Evolutionary conservation across 257 asterid species (phyloP), one percentile per base, ranked within the genome.

Genomic region (Orobanche coerulescens): DNA sequence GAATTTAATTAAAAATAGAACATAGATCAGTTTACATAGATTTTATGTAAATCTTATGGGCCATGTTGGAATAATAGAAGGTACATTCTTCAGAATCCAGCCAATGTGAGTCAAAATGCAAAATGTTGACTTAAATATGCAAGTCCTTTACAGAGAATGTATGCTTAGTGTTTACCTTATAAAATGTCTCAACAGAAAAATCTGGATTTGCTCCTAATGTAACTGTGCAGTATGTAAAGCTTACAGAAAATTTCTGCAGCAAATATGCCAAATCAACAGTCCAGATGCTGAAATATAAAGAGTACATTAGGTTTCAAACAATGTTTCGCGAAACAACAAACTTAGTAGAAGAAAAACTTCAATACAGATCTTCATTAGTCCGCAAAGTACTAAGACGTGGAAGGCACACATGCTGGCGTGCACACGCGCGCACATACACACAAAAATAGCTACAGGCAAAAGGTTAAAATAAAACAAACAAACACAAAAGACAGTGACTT

Each of bases 191-290:
- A 39, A 73, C 91, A 33, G 86, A 84, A 73, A 88, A 92, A 12
- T 79, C 85, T 48, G 98, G 98, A 78, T 92, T 92, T 56, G 96
- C 96, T 76, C 93, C 98, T 69, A 88, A 59, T 37, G 98, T 92
- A 58, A 92, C 96, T 30, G 98, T 92, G 64, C 86, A 86, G 79
- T 92, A 92, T 69, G 87, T 81, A 74, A 92, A 92, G 33, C 72
- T 75, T 51, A 88, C 85, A 42, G 93, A 76, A 81, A 82, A 92
- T 46, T 79, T 92, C 76, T 82, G 95, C 84, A 92, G 84, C 76
- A 92, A 73, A 83, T 84, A 88, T 55, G 98, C 98, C 83, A 92
- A 78, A 80, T 92, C 97, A 77, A 90, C 97, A 0, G 97, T 90
- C 97, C 97, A 90, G 40, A 85, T 74, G 75, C 97, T 90, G 95